Evolutionary conservation across 768 basidiomycete species (phyloP).

Genomic region (Cyathus striatus): DNA sequence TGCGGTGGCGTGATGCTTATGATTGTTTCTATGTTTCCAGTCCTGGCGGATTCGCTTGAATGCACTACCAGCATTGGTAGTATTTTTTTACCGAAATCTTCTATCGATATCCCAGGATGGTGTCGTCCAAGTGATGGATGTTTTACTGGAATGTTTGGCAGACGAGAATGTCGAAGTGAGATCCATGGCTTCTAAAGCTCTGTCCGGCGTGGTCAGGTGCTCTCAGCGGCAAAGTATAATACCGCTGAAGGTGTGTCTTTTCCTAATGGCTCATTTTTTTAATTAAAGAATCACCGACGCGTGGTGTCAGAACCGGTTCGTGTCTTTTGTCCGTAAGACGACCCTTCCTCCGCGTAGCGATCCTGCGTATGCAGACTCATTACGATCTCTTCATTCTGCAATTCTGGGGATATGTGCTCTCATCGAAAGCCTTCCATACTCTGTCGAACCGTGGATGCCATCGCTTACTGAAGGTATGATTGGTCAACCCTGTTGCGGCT

Average conservation of each 20-base stretch:
- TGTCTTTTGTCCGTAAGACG: slow-evolving; percentile 53
- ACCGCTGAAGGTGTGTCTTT: slow-evolving; percentile 70
- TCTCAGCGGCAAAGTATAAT: slow-evolving; percentile 87
- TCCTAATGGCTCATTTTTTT: no score
- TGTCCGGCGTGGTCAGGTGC: slow-evolving; percentile 84
- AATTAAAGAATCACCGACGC: no score
- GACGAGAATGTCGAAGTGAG: slow-evolving; percentile 94
- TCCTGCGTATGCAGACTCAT: slow-evolving; percentile 63
- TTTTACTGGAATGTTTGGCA: slow-evolving; percentile 74
- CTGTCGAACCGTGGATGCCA: slow-evolving; percentile 90
- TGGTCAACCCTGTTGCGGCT: no score
- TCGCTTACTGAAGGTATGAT: slow-evolving; percentile 67
- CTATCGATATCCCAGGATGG: slow-evolving; percentile 65
- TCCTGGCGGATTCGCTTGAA: slow-evolving; percentile 90
- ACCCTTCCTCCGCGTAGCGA: slow-evolving; percentile 67
- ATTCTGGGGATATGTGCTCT: slow-evolving; percentile 88
- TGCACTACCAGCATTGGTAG: slow-evolving; percentile 80
- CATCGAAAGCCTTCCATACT: slow-evolving; percentile 91
- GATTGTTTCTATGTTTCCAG: slow-evolving; percentile 62
- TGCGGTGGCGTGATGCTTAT: no score
- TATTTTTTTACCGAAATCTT: slow-evolving; percentile 90
- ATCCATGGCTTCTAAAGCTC: slow-evolving; percentile 82
- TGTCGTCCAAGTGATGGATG: slow-evolving; percentile 73
- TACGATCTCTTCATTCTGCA: slow-evolving; percentile 79
- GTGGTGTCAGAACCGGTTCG: slow-evolving; percentile 93